Conservation (phyloP, 345 rosid genomes). For the Isatis tinctoria region DNA sequence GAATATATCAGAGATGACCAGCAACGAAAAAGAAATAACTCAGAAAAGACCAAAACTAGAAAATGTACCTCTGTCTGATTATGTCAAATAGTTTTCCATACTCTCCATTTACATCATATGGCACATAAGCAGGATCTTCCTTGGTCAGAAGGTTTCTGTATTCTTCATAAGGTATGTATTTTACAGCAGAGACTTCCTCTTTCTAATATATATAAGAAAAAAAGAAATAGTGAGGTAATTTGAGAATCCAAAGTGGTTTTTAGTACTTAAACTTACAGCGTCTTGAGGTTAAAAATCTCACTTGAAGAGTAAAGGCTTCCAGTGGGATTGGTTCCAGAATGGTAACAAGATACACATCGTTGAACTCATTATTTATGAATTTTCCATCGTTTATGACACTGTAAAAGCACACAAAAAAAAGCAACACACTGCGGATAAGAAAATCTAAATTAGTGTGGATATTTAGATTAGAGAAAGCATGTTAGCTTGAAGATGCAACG, state of each 20-base stretch:
- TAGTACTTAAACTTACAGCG: not conserved
- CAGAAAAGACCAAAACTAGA: not conserved
- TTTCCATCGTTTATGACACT: slow-evolving; percentile 77
- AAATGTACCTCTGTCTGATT: slow-evolving; percentile 57
- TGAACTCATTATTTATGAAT: slow-evolving; percentile 81
- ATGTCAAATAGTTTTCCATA: slow-evolving; percentile 75
- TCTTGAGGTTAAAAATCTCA: slow-evolving; percentile 23
- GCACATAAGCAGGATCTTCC: slow-evolving; percentile 75
- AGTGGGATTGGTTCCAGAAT: slow-evolving; percentile 76
- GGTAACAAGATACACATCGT: slow-evolving; percentile 87
- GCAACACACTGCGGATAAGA: not conserved
- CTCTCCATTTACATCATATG: slow-evolving; percentile 63
- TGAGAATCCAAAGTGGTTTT: not conserved
- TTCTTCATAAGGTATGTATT: slow-evolving; percentile 59
- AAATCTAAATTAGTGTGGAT: not conserved
- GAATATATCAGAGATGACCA: not conserved
- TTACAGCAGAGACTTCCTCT: slow-evolving; percentile 87
- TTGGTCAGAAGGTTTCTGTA: slow-evolving; percentile 57
- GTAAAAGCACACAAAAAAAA: slow-evolving; percentile 25
- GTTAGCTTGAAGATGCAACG: not conserved
- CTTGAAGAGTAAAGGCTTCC: slow-evolving; percentile 93
- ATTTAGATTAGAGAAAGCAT: not conserved
- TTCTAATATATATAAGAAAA: slow-evolving; percentile 40
- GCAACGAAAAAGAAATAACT: not conserved
- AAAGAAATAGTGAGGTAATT: slow-evolving; percentile 1